Conservation (phyloP, 306 rosid genomes). For the Potentilla sterilis region DNA sequence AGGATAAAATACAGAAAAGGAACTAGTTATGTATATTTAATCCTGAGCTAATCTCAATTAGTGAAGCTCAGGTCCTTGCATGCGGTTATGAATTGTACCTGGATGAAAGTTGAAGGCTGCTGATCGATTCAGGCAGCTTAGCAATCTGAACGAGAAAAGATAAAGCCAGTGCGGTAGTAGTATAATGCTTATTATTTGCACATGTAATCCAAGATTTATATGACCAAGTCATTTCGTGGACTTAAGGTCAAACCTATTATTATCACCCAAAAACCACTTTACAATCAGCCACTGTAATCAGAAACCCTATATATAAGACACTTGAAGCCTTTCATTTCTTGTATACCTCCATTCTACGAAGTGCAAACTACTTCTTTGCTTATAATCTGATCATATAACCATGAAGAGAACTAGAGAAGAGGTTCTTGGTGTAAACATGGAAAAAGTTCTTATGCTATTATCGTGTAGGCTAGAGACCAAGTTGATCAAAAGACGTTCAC, state of each 20-base stretch:
- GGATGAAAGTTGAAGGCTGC: neutral
- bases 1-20: too few relatives aligned
- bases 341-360: neutral
- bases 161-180: neutral
- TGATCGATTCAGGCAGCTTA: neutral
- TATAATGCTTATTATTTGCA: neutral
- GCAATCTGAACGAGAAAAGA: neutral
- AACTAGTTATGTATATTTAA: too few relatives aligned
- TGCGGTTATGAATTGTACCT: neutral
- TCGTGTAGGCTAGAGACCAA: conserved; percentile 25
- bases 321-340: neutral
- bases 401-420: conserved; percentile 3
- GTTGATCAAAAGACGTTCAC: neutral
- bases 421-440: conserved; percentile 19
- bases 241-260: neutral
- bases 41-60: too few relatives aligned
- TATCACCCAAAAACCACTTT: neutral
- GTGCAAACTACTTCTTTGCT: neutral
- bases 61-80: neutral
- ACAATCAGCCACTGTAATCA: neutral
- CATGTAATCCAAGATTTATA: neutral
- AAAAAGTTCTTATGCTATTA: conserved; percentile 33
- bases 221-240: neutral
- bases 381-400: neutral
- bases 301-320: neutral